Percentiles rank a stretch among this genome's conserved stretches.
These are phyloP conservation scores for Nothophoma quercina DNA, from an alignment of 2,329 filamentous ascomycete genomes.

Conservation along the genomic window DNA sequence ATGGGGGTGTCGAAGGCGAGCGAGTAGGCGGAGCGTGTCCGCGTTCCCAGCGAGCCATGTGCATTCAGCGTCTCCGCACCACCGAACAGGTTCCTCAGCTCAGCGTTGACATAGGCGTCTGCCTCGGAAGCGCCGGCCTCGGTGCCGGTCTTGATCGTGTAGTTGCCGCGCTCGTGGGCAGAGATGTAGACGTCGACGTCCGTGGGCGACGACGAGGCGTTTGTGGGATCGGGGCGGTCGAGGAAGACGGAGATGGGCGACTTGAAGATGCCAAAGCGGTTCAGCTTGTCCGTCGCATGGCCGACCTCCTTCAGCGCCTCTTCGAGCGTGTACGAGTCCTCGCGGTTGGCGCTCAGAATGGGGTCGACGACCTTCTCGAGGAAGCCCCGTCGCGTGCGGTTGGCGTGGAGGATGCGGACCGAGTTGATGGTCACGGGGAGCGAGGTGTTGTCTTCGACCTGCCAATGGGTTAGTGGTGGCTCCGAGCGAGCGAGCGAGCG, in stretches of 20 bases:
- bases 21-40: constrained; percentile 90
- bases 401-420: constrained; percentile 81
- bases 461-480: constrained; percentile 15
- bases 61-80: constrained; percentile 89
- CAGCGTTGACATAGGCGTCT: constrained; percentile 86
- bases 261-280: constrained; percentile 86
- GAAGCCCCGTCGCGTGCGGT: constrained; percentile 83
- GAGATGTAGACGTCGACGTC: constrained; percentile 83
- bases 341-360: constrained; percentile 72
- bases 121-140: constrained; percentile 94
- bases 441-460: constrained; percentile 83
- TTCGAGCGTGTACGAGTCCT: constrained; percentile 76
- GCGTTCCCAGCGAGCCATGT: constrained; percentile 86
- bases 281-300: constrained; percentile 74
- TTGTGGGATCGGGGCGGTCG: constrained; percentile 73
- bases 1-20: constrained; percentile 85
- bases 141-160: constrained; percentile 92
- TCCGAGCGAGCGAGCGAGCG: constrained; percentile 2
- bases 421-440: constrained; percentile 88
- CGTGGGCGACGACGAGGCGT: constrained; percentile 73
- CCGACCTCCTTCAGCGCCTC: constrained; percentile 77
- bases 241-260: constrained; percentile 83
- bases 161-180: constrained; percentile 78
- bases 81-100: constrained; percentile 91
- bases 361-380: constrained; percentile 83